Evolutionary conservation across 805 yeast species (phyloP), one percentile per base, ranked within the genome.

Genomic region (Metschnikowia aberdeeniae): DNA sequence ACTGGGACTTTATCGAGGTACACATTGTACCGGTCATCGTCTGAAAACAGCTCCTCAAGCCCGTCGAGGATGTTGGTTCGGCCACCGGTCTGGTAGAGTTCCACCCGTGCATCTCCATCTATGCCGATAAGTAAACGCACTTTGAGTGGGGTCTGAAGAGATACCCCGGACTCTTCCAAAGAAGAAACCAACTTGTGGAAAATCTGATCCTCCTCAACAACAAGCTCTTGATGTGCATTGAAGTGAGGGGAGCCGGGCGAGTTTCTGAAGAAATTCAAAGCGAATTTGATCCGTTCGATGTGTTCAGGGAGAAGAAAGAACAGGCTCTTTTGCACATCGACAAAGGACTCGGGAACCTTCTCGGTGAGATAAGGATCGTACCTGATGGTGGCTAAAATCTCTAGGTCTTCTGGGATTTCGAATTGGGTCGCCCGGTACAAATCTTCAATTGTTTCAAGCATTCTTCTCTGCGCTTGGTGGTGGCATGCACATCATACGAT

Each of bases 301-400:
- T 89, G 96, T 47, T 80, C 79, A 11, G 76, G 75, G 26, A 86
- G 64, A 17, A 89, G 67, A 53, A 84, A 81, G 63, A 86, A 88
- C 51, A 65, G 65, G 29, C 54, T 57, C 22, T 47, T 47, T 2
- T 57, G 43, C 29, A 67, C 55, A 2, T 61, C 54, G 3, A 57
- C 59, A 7, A 49, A 48, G n/a, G 64, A 57, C 17, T 40, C 14
- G 5, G 73, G 72, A 17, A 58, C 53, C 5, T 35, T 61, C 38
- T 42, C 29, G 2, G 68, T 53, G 11, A 85, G 60, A 8, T 60
- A 53, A 1, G 95, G 92, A 53, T 87, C 95, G 58, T 84, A 89
- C 40, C 96, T 69, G 32, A 89, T 73, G 2, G 95, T 82, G 33
- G 89, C 77, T 26, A 88, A 64, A 12, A 88, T 61, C 51, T 81